Evolutionary conservation across 2,329 filamentous ascomycete genomes (phyloP), one percentile per base, ranked within the genome.

Genomic region (Neonectria sp.): DNA sequence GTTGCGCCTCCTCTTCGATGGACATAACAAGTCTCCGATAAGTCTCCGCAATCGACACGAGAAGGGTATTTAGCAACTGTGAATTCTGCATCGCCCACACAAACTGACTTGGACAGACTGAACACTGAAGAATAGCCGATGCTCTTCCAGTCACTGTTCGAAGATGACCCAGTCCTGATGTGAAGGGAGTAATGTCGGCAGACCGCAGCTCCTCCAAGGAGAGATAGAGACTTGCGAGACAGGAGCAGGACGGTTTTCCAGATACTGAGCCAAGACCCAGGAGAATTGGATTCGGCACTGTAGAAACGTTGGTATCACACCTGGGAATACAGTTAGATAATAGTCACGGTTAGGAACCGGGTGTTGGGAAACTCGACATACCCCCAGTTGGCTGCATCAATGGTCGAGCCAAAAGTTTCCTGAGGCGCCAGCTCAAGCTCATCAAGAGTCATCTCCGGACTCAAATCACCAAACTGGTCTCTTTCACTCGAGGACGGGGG

Each of bases 61-160:
- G 69, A 1, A 76, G 63, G 0, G 74, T 76, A 12, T 74, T 76
- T 2, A 76, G 66, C 0, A 76, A 58, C 46, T 76, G 74, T 2
- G 73, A 69, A 13, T 76, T 76, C 37, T 76, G 74, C 74, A 76
- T 76, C 1, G 74, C 74, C 74, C 74, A 76, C 9, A 75, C 59
- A 7, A 76, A 76, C 27, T 72, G 62, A 0, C 70, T 74, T 0
- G 74, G 74, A 24, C 74, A 76, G 1, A 75, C 65, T 24, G 59
- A 55, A 6, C 74, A 76, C 15, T 73, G 65, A 11, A 76, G 70
- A 3, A 76, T 61, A 1, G 60, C 21, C 2, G 60, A 52, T 15
- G 74, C 68, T 2, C 66, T 71, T 1, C 45, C 33, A 1, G 68
- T 75, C 8, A 75, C 60, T 13, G 71, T 61, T 3, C 72, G 63